A percentile compares a stretch with the other conserved stretches of the same genome.
phyloP scores from a whole-genome alignment of 345 rosid genomes.

The Hypericum perforatum region DNA sequence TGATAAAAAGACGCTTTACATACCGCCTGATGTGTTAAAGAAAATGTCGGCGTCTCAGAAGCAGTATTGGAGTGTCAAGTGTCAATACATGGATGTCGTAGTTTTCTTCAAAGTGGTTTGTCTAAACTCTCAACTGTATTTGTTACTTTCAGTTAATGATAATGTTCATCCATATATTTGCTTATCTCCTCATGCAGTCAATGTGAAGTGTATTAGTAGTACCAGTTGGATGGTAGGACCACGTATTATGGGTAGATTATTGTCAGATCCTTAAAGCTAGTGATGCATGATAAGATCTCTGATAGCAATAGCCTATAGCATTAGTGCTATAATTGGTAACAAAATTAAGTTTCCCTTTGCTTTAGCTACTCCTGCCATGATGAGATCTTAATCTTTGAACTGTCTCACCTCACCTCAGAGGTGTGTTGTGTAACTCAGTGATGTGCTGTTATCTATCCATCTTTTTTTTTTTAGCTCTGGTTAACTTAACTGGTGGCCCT shows the following conservation, averaged over 20 bases:
- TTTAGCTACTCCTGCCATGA: too few species aligned
- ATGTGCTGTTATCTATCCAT: background rate
- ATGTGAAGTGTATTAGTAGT: background rate
- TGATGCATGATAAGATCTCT: too few species aligned
- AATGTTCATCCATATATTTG: background rate
- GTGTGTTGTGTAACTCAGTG: background rate
- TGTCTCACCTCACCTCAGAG: too few species aligned
- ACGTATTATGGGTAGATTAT: too few species aligned
- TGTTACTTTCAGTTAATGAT: background rate
- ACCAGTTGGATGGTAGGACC: too few species aligned
- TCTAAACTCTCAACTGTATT: constrained; percentile 8
- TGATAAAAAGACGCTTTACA: constrained; percentile 63
- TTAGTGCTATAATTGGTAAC: too few species aligned
- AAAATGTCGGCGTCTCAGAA: constrained; percentile 89
- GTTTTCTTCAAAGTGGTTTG: constrained; percentile 98
- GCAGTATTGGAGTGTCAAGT: constrained; percentile 82
- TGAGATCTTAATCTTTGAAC: background rate
- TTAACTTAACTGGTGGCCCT: constrained; percentile 6
- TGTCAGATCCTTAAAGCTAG: too few species aligned
- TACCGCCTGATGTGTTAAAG: constrained; percentile 60
- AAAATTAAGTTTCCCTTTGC: too few species aligned
- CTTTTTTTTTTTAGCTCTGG: background rate
- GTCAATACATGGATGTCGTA: constrained; percentile 80
- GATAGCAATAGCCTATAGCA: too few species aligned
- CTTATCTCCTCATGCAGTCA: background rate